Base-by-base conservation (phyloP, 2,329 filamentous ascomycete species). In the Teratosphaeria gauchensis region DNA sequence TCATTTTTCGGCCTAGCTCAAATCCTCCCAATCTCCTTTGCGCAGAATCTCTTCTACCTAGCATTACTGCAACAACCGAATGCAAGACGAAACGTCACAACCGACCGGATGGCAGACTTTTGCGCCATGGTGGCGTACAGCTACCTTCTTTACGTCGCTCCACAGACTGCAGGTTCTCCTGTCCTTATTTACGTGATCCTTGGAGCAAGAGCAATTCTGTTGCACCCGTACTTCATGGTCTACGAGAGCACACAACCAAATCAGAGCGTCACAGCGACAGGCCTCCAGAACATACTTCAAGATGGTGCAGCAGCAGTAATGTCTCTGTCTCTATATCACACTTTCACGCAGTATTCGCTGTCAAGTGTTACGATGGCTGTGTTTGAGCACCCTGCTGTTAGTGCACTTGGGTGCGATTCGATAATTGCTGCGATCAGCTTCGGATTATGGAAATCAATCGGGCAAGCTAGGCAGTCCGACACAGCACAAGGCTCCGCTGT, bases 11-110 rank as follows among this genome's bases (percentile, higher is more conserved):
- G 59, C n/a, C 59, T 73, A 6, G 61, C 61, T n/a, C 69, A 73
- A 59, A 72, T 73, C 31, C 57, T 73, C 21, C 70, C 70, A 1
- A 66, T 71, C 9, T 71, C 69, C 1, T 73, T 72, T 56, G 61
- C 67, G 3, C 69, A 68, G 56, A 71, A 71, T 32, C 59, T 73
- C 9, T 69, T 73, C 59, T 71, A 68, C 54, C 51, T 72, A n/a
- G 67, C 68, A 9, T 53, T 71, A 12, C 58, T 70, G 21, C 59
- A 62, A 35, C 52, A 30, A 12, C 59, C 62, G 6, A 53, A 61
- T 11, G 21, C 19, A 28, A 31, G 53, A 28, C 38, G 8, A 11
- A 31, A 38, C 33, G 35, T 56, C 12, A 31, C 6, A 21, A 31
- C 24, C 24, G 35, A 51, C 56, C 16, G 53, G 12, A 19, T 28